Evolutionary conservation across 1,284 basidiomycete genomes (phyloP).

Genomic region (Leccinum ambiguum): DNA sequence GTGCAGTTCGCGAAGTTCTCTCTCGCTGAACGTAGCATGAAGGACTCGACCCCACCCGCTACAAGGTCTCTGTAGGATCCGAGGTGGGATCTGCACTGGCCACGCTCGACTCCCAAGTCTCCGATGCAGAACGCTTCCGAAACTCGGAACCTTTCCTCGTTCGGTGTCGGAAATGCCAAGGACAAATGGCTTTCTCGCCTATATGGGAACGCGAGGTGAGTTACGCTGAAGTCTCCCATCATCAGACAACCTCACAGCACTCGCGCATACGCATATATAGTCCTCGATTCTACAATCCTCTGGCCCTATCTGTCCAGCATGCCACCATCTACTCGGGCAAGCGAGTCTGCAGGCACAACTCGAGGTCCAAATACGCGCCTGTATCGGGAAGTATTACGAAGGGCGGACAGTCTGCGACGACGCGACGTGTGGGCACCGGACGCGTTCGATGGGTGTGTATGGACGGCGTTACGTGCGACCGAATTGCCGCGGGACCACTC

Average conservation of each 20-base stretch:
- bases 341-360: conserved; percentile 82
- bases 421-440: conserved; percentile 77
- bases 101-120: conserved; percentile 87
- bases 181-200: conserved; percentile 61
- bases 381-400: conserved; percentile 86
- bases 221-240: conserved; percentile 3
- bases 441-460: conserved; percentile 93
- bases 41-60: conserved; percentile 88
- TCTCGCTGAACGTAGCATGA: conserved; percentile 11
- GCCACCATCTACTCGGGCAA: conserved; percentile 51
- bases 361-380: conserved; percentile 79
- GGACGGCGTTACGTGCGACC: conserved; percentile 75
- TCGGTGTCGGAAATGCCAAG: conserved; percentile 74
- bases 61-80: conserved; percentile 50
- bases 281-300: conserved; percentile 47
- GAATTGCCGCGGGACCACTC: conserved; percentile 68
- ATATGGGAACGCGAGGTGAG: conserved; percentile 65
- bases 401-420: conserved; percentile 90
- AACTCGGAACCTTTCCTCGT: conserved; percentile 70
- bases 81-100: conserved; percentile 70
- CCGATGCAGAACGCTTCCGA: conserved; percentile 86
- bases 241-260: neutral
- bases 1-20: neutral
- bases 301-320: conserved; percentile 63
- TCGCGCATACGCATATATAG: conserved; percentile 25